Percentiles rank a stretch among this genome's conserved stretches.
Evolutionary conservation across 2,329 filamentous ascomycete species (phyloP).

Genomic region (Penicillium brasilianum): DNA sequence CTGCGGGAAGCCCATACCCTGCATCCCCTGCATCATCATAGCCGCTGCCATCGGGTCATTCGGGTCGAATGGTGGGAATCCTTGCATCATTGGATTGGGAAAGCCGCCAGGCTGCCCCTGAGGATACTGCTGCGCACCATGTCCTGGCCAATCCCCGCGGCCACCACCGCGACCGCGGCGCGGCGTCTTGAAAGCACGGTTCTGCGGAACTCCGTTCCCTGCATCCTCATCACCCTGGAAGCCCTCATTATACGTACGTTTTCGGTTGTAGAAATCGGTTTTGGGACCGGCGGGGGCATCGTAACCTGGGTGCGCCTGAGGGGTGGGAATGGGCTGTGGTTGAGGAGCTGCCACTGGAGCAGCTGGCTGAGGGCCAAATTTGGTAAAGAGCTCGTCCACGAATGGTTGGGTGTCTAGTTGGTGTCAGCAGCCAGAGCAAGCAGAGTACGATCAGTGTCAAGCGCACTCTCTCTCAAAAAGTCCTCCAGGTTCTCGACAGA

Average conservation of each 20-base stretch:
- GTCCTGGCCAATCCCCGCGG: conserved; percentile 48
- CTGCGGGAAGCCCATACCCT: conserved; percentile 56
- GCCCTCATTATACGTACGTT: conserved; percentile 59
- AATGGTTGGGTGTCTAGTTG: conserved; percentile 56
- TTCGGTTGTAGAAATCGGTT: conserved; percentile 49
- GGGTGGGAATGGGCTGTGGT: conserved; percentile 22
- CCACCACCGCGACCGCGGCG: conserved; percentile 48
- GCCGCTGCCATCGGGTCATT: conserved; percentile 62
- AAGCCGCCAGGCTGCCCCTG: conserved; percentile 38
- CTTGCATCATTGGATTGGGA: conserved; percentile 43
- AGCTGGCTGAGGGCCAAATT: conserved; percentile 53
- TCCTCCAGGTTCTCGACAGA: conserved; percentile 63
- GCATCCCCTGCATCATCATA: conserved; percentile 52
- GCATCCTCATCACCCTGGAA: conserved; percentile 53
- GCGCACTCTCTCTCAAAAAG: conserved; percentile 59
- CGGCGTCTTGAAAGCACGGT: conserved; percentile 55
- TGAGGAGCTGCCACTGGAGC: conserved; percentile 33
- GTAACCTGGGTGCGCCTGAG: conserved; percentile 30
- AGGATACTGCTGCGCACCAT: conserved; percentile 35
- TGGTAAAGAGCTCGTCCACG: conserved; percentile 61
- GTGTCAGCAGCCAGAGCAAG: conserved; percentile 23
- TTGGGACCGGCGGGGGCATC: conserved; percentile 33
- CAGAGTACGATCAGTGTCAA: conserved; percentile 25
- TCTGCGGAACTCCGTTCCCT: conserved; percentile 47
- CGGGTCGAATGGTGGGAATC: conserved; percentile 59